Base-by-base conservation (phyloP, 106 monocot species). In the Phalaenopsis equestris region DNA sequence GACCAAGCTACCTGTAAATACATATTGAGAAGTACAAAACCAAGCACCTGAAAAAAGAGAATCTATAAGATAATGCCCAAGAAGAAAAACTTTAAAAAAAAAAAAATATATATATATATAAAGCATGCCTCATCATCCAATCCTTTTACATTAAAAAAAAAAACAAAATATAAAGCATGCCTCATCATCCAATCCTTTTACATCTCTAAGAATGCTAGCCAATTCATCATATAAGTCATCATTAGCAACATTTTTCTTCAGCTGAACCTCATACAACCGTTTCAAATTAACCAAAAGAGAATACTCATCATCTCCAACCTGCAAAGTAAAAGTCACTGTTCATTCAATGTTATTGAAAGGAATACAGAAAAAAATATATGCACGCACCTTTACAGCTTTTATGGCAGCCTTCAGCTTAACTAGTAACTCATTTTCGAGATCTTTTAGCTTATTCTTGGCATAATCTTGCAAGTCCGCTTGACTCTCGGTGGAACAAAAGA, bases 1-100 rank as follows among this genome's bases (percentile, higher is more conserved):
- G 80, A 88, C 98, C 98, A 98, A 10, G 87, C 90, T 79, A 94
- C 88, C 78, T 94, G 86, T 80, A 98, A 84, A 82, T 89, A 91
- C 94, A 98, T 92, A 82, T 98, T 98, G 56, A 98, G 89, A 80
- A 98, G 92, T 38, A 98, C 85, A 90, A 98, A 98, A 77, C 86
- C 79, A 72, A 89, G 80, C 2, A 98, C 98, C 98, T 98, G 85
- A 80, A 84, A 85, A 80, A 24, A 87, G 30, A 1, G 36, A 78
- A 18, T 19, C 72, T 64, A 58, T 16, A 43, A 48, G 67, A 80
- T 37, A 43, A 38, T 39, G 23, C 58, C 23, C 47, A 52, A 49
- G 42, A 55, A 68, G 39, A 36, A 75, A 79, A 45, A 79, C 14
- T 39, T 30, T 39, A 72, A 11, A 72, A 68, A 55, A 11, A 72